Evolutionary conservation across 441 rosid genomes (phyloP).

Genomic region (Iberis amara): DNA sequence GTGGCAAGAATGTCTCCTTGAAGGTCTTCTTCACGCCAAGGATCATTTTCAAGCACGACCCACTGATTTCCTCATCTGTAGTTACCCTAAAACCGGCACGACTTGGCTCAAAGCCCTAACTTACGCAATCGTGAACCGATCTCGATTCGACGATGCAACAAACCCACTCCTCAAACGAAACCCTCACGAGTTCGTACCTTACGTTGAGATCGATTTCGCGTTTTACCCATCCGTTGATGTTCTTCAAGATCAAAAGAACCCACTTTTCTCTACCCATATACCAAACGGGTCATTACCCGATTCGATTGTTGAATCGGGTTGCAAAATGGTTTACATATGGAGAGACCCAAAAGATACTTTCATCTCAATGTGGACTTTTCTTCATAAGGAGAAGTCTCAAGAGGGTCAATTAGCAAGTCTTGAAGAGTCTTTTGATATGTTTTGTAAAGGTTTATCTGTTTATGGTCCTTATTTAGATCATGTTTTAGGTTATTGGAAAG

Average conservation of each 20-base stretch:
- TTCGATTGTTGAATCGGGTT: conserved; percentile 27
- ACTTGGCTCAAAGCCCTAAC: conserved; percentile 49
- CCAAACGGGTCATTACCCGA: conserved; percentile 33
- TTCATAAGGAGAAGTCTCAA: conserved; percentile 18
- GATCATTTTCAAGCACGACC: conserved; percentile 32
- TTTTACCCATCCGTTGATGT: conserved; percentile 32
- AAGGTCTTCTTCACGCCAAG: conserved; percentile 29
- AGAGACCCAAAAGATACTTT: conserved; percentile 43
- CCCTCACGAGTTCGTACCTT: conserved; percentile 46
- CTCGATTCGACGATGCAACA: conserved; percentile 12
- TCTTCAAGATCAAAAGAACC: conserved; percentile 23
- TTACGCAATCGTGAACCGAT: conserved; percentile 30
- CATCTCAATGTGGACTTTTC: conserved; percentile 38
- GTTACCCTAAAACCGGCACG: conserved; percentile 40
- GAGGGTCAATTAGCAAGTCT: conserved; percentile 19
- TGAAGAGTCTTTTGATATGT: conserved; percentile 31
- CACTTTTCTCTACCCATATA: conserved; percentile 34
- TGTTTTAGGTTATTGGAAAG: conserved; percentile 31
- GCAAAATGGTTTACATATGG: conserved; percentile 37
- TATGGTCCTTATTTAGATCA: conserved; percentile 38
- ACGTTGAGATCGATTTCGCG: conserved; percentile 33
- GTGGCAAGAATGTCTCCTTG: conserved; percentile 30
- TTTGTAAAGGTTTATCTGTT: conserved; percentile 23
- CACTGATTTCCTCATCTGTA: conserved; percentile 33
- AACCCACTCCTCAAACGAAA: conserved; percentile 31